Base-by-base conservation (phyloP, 202 grass and related monocot genomes). In the Miscanthus sacchariflorus region DNA sequence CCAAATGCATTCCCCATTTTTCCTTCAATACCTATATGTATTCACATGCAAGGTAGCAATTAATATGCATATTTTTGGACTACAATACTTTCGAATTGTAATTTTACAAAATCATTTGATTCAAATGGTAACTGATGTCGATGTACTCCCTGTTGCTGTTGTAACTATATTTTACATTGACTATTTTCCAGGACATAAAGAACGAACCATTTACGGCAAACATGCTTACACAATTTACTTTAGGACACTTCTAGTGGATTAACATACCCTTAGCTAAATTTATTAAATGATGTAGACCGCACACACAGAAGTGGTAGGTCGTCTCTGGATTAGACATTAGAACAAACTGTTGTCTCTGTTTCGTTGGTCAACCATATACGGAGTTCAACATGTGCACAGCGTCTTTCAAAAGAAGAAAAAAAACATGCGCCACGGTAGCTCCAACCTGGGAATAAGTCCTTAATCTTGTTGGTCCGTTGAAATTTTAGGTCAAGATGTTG, bases 371-470 rank as follows among this genome's bases (percentile, higher is more conserved):
- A 33, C 30, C 30, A 33, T 33, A 33, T 33, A 33, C 30, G 30
- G 30, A 33, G 30, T 33, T 33, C 30, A 33, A 33, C 30, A 61
- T 23, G n/a, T 63, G n/a, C 21, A 63, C 21, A 4, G 3, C 3
- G n/a, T 24, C n/a, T 24, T 24, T 63, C n/a, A 12, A 52, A 33
- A 33, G 30, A 9, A 61, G 3, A n/a, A 63, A 63, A 63, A 4
- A 63, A 38, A 25, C 9, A 48, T 0, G 35, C 21, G 19, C 28
- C 17, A 81, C 10, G 52, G 0, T 6, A 70, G 27, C 1, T 44
- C 24, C 17, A 45, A 83, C 86, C 86, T 88, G 33, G 72, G 40
- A 88, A 82, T 24, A 88, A 83, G 13, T 58, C 5, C 4, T 61
- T 77, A 6, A 88, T 70, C 46, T 76, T 83, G 1, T 88, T 17